Conservation (phyloP, 345 rosid genomes). For the Excoecaria cochinchinensis region DNA sequence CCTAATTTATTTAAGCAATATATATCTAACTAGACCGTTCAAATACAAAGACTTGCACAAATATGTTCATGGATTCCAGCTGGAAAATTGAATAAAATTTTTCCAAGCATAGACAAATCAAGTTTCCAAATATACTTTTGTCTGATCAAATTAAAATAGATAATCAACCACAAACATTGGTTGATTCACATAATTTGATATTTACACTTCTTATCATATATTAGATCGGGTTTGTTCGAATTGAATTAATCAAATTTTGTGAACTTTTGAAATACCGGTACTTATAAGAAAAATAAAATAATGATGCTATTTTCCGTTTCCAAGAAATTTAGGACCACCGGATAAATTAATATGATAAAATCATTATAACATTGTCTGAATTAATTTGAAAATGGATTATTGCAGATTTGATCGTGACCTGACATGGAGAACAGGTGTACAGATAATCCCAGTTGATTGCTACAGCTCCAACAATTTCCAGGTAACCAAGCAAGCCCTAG, state of each 20-base stretch:
- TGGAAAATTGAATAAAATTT: background rate
- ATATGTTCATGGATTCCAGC: background rate
- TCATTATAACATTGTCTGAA: background rate
- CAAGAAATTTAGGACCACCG: background rate
- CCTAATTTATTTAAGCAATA: background rate
- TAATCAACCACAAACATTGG: no score
- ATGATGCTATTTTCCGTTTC: background rate
- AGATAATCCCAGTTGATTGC: constrained; percentile 59
- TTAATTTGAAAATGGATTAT: background rate
- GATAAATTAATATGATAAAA: background rate
- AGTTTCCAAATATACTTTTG: no score
- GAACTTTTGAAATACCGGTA: no score
- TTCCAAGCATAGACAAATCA: background rate
- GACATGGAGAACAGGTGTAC: constrained; percentile 78
- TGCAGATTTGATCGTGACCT: constrained; percentile 79
- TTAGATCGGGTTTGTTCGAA: no score
- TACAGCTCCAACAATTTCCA: constrained; percentile 66
- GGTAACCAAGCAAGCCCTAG: constrained; percentile 50
- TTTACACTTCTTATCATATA: no score
- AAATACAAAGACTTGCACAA: background rate
- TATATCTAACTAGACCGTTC: background rate
- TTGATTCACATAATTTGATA: no score
- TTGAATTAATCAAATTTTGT: no score
- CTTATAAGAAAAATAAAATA: no score
- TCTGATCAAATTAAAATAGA: no score